These are phyloP conservation scores for Platanus orientalis DNA, from an alignment of 164 flowering plant genomes.

Conservation along the genomic window DNA sequence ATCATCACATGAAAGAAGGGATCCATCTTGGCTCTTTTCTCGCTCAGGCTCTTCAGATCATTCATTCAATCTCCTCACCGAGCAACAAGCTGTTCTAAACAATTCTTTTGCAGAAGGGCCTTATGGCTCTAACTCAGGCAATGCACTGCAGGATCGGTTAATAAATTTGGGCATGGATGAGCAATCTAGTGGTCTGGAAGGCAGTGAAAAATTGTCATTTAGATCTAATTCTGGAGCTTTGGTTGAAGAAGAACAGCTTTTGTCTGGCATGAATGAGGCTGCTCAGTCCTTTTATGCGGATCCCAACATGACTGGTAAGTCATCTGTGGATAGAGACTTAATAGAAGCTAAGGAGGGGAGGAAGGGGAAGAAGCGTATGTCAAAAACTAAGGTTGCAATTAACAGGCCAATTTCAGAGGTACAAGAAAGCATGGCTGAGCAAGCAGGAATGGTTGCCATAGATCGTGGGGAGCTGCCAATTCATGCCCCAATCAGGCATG, in stretches of 20 bases:
- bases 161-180: conserved; percentile 23
- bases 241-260: conserved; percentile 26
- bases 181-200: conserved; percentile 26
- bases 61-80: conserved; percentile 14
- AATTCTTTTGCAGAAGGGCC: conserved; percentile 36
- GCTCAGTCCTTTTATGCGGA: conserved; percentile 14
- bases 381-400: conserved; percentile 17
- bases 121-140: conserved; percentile 36
- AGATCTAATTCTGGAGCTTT: conserved; percentile 36
- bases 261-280: conserved; percentile 15
- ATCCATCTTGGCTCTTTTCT: conserved; percentile 39
- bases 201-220: conserved; percentile 25
- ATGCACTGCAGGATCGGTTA: conserved; percentile 21
- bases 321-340: conserved; percentile 28
- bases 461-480: conserved; percentile 30
- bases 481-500: conserved; percentile 38
- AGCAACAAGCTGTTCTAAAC: conserved; percentile 24
- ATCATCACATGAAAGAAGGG: conserved; percentile 34
- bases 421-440: conserved; percentile 29
- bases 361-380: conserved; percentile 34
- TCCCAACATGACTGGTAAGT: conserved; percentile 15
- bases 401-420: conserved; percentile 25
- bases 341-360: conserved; percentile 29
- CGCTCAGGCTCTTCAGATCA: conserved; percentile 36
- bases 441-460: conserved; percentile 19